A percentile compares a stretch with the other conserved stretches of the same genome.
These are phyloP conservation scores for Sinapis alba DNA, from an alignment of 441 rosid species.

Conservation along the genomic window DNA sequence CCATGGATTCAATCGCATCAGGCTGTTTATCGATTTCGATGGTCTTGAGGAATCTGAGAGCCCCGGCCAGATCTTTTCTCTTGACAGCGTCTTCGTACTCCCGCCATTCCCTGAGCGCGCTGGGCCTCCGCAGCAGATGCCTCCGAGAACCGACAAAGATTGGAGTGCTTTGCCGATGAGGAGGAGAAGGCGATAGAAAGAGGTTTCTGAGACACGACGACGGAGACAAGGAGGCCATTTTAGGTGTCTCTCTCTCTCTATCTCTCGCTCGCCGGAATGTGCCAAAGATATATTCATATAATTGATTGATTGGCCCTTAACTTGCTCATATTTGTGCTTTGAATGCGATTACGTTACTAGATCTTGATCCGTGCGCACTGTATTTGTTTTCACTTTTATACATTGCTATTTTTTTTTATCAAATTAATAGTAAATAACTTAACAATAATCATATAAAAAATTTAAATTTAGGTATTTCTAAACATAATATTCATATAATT, in stretches of 20 bases:
- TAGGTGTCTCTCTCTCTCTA: no score
- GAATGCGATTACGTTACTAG: no score
- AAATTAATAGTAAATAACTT: no score
- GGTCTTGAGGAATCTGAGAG: constrained; percentile 78
- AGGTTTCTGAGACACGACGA: constrained; percentile 14
- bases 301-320: not conserved
- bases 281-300: not conserved
- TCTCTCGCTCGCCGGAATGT: not conserved
- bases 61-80: constrained; percentile 82
- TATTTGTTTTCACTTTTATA: no score
- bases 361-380: no score
- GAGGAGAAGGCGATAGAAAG: constrained; percentile 21
- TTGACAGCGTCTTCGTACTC: constrained; percentile 90
- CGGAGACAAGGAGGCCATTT: constrained; percentile 28
- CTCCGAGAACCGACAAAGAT: constrained; percentile 17
- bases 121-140: constrained; percentile 25
- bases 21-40: constrained; percentile 35
- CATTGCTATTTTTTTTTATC: no score
- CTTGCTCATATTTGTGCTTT: not conserved
- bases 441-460: no score
- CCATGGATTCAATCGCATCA: constrained; percentile 23
- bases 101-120: constrained; percentile 74
- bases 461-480: no score
- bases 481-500: no score
- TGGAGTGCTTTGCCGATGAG: constrained; percentile 16